Conservation (phyloP, 192 early-diverging fungal genomes). For the Podila minutissima region DNA sequence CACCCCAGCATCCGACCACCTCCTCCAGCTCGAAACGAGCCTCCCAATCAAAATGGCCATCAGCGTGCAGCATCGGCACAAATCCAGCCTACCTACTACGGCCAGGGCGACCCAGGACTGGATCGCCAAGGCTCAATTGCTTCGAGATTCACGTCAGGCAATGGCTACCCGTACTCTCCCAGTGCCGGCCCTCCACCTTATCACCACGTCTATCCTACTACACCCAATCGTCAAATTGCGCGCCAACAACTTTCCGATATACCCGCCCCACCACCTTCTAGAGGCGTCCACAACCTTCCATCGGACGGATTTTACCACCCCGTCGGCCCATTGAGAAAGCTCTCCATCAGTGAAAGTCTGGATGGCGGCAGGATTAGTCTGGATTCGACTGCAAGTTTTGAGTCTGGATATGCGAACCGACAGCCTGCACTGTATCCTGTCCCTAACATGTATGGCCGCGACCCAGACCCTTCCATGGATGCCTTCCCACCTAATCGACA, state of each 20-base stretch:
- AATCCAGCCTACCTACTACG: constrained; percentile 39
- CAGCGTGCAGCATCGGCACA: constrained; percentile 38
- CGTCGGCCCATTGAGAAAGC: constrained; percentile 19
- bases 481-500: constrained; percentile 36
- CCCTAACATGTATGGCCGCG: constrained; percentile 36
- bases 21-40: constrained; percentile 24
- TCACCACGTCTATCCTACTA: constrained; percentile 19
- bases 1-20: constrained; percentile 26
- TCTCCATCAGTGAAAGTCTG: constrained; percentile 27
- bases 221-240: constrained; percentile 28
- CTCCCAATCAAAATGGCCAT: constrained; percentile 22
- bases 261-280: constrained; percentile 1
- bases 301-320: constrained; percentile 32
- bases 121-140: constrained; percentile 35
- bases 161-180: constrained; percentile 11
- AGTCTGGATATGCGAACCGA: constrained; percentile 34
- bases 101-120: constrained; percentile 12
- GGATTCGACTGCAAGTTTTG: constrained; percentile 40
- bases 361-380: constrained; percentile 42
- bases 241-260: constrained; percentile 32
- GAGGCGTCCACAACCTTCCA: constrained; percentile 11
- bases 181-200: constrained; percentile 1
- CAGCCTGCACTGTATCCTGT: constrained; percentile 32
- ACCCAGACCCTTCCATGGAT: constrained; percentile 25
- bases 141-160: constrained; percentile 12